Percentiles rank a stretch among this genome's conserved stretches.
Evolutionary conservation across 192 early-diverging fungal genomes (phyloP).

Genomic region (Backusella parvicylindrica): DNA sequence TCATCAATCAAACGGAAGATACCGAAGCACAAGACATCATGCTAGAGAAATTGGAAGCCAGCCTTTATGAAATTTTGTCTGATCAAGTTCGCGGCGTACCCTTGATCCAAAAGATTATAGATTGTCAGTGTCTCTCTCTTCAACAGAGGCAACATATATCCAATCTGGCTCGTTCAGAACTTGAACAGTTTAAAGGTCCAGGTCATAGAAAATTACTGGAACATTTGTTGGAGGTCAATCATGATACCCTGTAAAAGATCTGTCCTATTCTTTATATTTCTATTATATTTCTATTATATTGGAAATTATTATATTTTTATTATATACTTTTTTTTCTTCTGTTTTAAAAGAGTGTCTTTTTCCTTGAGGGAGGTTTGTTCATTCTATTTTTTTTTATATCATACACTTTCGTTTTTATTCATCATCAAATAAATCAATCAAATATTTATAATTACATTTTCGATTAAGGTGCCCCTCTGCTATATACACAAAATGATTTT

Average conservation of each 20-base stretch:
- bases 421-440: background rate
- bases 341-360: background rate
- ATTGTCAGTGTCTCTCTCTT: slow-evolving; percentile 56
- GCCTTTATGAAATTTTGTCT: slow-evolving; percentile 56
- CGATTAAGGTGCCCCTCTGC: no score
- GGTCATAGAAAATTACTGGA: slow-evolving; percentile 11
- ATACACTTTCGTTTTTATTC: background rate
- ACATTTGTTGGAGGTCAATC: slow-evolving; percentile 1
- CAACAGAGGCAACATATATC: slow-evolving; percentile 7
- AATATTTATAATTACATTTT: no score
- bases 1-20: slow-evolving; percentile 83
- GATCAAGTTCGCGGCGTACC: slow-evolving; percentile 83
- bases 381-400: background rate
- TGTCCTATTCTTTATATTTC: background rate
- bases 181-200: background rate
- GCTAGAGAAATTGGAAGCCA: slow-evolving; percentile 51
- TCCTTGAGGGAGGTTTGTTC: background rate
- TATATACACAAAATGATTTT: no score
- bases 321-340: no score
- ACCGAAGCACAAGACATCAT: slow-evolving; percentile 79
- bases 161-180: background rate
- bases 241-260: slow-evolving; percentile 35
- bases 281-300: no score
- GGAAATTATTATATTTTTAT: background rate
- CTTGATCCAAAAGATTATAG: slow-evolving; percentile 82